A percentile compares a stretch with the other conserved stretches of the same genome.
Evolutionary conservation across 129 eudicot genomes (phyloP).

Genomic region (Dittrichia graveolens): DNA sequence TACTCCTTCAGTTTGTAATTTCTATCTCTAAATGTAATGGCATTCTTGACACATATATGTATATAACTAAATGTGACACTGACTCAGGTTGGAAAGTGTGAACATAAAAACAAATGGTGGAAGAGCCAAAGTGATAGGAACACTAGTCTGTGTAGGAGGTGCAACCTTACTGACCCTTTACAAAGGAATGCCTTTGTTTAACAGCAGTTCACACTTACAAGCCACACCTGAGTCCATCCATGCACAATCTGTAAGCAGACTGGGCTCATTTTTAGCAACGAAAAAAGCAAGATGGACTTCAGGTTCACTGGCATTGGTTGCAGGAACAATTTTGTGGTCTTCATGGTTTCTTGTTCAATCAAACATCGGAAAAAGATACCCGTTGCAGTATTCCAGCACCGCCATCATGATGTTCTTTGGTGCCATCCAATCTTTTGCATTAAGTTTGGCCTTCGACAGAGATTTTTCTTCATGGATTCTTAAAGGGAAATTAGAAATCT

Average conservation of each 20-base stretch:
- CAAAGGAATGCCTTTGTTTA: slow-evolving; percentile 58
- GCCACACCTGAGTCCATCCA: slow-evolving; percentile 12
- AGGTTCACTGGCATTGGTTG: slow-evolving; percentile 46
- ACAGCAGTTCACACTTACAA: slow-evolving; percentile 37
- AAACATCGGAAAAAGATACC: slow-evolving; percentile 55
- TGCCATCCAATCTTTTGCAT: slow-evolving; percentile 57
- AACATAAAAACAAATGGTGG: slow-evolving; percentile 54
- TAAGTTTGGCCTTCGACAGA: slow-evolving; percentile 45
- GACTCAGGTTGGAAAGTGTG: slow-evolving; percentile 62
- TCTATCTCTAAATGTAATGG: neutral
- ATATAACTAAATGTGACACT: neutral
- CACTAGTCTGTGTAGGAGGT: slow-evolving; percentile 62
- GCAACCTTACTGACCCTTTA: slow-evolving; percentile 55
- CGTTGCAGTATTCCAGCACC: slow-evolving; percentile 68
- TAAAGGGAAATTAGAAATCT: slow-evolving; percentile 47
- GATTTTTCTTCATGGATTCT: slow-evolving; percentile 53
- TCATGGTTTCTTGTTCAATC: slow-evolving; percentile 73
- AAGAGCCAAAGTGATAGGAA: slow-evolving; percentile 63
- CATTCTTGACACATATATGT: neutral
- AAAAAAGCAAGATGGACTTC: slow-evolving; percentile 45
- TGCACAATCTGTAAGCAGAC: slow-evolving; percentile 18
- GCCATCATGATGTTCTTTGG: slow-evolving; percentile 68
- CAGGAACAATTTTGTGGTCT: slow-evolving; percentile 58
- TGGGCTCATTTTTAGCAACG: slow-evolving; percentile 22
- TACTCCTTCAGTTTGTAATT: neutral